phyloP scores from a whole-genome alignment of 495 filamentous ascomycete species.

The Xylaria bambusicola region DNA sequence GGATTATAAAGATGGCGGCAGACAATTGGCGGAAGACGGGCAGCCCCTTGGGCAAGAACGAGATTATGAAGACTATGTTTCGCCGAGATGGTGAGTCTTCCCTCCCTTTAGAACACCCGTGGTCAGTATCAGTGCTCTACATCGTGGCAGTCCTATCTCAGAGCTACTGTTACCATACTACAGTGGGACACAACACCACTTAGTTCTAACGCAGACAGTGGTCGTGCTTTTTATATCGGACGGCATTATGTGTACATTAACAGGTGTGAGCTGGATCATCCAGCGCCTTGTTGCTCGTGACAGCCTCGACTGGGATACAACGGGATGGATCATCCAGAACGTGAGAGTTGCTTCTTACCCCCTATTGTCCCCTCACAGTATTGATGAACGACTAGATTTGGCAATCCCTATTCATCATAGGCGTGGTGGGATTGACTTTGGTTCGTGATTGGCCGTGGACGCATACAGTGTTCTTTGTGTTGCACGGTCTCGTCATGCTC shows the following conservation, averaged over 20 bases:
- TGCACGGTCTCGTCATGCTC: slow-evolving; percentile 69
- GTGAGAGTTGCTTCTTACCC: slow-evolving; percentile 30
- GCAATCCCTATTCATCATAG: slow-evolving; percentile 62
- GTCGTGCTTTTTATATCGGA: slow-evolving; percentile 65
- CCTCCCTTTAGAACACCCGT: background rate
- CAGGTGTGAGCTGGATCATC: slow-evolving; percentile 59
- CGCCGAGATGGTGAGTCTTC: slow-evolving; percentile 49
- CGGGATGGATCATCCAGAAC: slow-evolving; percentile 71
- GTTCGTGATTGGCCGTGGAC: slow-evolving; percentile 77
- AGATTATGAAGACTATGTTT: slow-evolving; percentile 71
- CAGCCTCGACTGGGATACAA: slow-evolving; percentile 61
- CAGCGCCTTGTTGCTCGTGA: slow-evolving; percentile 57
- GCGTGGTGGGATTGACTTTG: slow-evolving; percentile 60
- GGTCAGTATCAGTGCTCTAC: background rate
- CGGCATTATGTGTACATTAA: slow-evolving; percentile 62
- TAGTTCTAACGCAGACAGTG: slow-evolving; percentile 34
- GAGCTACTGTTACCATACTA: background rate
- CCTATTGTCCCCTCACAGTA: background rate
- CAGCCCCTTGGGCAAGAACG: slow-evolving; percentile 63
- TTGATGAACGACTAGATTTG: slow-evolving; percentile 46
- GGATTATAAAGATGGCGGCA: slow-evolving; percentile 62
- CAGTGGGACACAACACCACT: background rate
- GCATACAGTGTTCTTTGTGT: slow-evolving; percentile 66
- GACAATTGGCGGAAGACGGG: slow-evolving; percentile 66
- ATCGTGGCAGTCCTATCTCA: background rate